A percentile compares a stretch with the other conserved stretches of the same genome.
Evolutionary conservation across 2,329 filamentous ascomycete species (phyloP).

Genomic region (Alternaria longipes): DNA sequence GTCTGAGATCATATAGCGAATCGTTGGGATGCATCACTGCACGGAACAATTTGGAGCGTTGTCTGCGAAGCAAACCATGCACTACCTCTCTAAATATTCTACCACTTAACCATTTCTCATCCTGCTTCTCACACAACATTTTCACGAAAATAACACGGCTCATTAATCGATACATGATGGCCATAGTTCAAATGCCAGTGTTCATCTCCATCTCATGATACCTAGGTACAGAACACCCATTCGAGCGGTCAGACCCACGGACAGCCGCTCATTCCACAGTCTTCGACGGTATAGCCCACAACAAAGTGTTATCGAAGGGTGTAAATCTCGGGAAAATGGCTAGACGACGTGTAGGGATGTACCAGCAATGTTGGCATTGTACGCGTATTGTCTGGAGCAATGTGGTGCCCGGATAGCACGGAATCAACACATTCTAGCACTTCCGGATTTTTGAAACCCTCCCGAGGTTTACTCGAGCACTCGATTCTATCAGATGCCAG

Average conservation of each 20-base stretch:
- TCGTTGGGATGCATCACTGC: background rate
- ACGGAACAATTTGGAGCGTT: background rate
- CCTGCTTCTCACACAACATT: background rate
- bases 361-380: background rate
- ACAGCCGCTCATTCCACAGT: background rate
- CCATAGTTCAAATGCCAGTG: background rate
- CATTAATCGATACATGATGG: background rate
- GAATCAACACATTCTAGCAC: background rate
- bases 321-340: too few species aligned
- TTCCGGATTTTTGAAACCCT: background rate
- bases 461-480: background rate
- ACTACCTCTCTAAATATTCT: background rate
- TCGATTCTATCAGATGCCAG: background rate
- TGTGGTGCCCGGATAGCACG: background rate
- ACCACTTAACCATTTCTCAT: background rate
- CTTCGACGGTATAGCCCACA: background rate
- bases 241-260: background rate
- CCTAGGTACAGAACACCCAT: background rate
- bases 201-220: background rate
- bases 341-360: background rate
- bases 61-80: background rate
- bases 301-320: too few species aligned
- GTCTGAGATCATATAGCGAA: background rate
- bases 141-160: background rate
- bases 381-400: background rate